Percentiles rank a stretch among this genome's conserved stretches.
Conservation (phyloP, 352 stramenopile species). For the Pythium utonaiense region DNA sequence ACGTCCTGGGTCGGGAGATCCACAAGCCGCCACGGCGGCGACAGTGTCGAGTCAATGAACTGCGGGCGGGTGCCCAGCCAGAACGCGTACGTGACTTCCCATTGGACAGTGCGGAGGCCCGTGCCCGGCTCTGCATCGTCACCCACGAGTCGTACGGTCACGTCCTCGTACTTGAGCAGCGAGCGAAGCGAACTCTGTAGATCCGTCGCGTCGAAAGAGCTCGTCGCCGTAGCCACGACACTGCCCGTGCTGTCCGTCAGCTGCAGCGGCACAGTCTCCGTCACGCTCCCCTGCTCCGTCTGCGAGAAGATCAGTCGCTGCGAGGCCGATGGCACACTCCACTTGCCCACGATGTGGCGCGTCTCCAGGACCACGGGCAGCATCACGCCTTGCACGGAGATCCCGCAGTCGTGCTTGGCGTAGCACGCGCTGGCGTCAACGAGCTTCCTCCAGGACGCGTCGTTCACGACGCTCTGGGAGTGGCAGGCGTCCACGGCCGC, state of each 20-base stretch:
- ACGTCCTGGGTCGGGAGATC: constrained; percentile 5
- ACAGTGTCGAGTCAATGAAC: constrained; percentile 5
- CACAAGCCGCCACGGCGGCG: constrained; percentile 17
- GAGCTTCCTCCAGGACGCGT: constrained; percentile 39
- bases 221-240: constrained; percentile 20
- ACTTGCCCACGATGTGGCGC: constrained; percentile 29
- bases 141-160: constrained; percentile 28
- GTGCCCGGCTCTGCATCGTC: background rate
- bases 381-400: constrained; percentile 35
- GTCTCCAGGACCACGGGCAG: constrained; percentile 21
- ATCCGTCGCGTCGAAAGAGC: constrained; percentile 19
- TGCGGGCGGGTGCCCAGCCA: constrained; percentile 18
- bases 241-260: constrained; percentile 18
- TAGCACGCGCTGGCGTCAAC: constrained; percentile 53
- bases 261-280: background rate
- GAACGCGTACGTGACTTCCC: constrained; percentile 18
- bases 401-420: constrained; percentile 33
- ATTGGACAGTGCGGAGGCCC: constrained; percentile 9
- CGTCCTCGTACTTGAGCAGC: constrained; percentile 39
- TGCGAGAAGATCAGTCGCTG: constrained; percentile 42
- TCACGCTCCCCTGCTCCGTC: constrained; percentile 8
- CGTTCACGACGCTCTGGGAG: constrained; percentile 23
- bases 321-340: constrained; percentile 21
- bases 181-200: constrained; percentile 23
- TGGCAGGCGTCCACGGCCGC: constrained; percentile 34